Base-by-base conservation (phyloP, 2,329 filamentous ascomycete species). In the Coccinonectria pachysandricola region DNA sequence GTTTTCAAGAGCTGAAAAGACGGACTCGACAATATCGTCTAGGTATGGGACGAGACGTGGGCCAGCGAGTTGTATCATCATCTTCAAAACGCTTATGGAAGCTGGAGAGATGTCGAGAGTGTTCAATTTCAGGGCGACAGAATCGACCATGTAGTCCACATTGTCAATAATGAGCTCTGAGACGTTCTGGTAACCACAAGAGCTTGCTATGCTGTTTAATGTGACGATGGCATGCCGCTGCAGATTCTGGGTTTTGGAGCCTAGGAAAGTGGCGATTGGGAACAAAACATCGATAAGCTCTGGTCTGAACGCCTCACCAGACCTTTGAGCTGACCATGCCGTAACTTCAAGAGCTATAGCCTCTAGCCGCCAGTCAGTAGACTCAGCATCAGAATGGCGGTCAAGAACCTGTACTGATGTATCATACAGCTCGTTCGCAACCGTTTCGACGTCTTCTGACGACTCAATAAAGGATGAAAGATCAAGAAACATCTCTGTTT, bases 91-190 rank as follows among this genome's bases (percentile, higher is more conserved):
- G 40, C 88, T 81, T 3, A 87, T 86, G 3, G 85, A 86, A 36
- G 93, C 82, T 2, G 88, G 87, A 1, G 86, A 88, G 27, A 96
- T 79, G 38, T 95, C 86, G 38, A 95, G 84, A 0, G 83, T 84
- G 43, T 94, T 95, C 6, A 98, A 68, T 35, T 86, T 82, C 34
- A 96, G 57, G 0, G 83, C 84, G 10, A 98, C 75, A 0, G 91
- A 84, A 48, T 96, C 96, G 34, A 96, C 79, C 56, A 98, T 81
- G 51, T 98, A 98, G 53, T 98, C 91, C 10, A 85, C 87, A 35
- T 98, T 98, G 27, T 81, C 75, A 15, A 96, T 71, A 19, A 98
- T 78, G 38, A 98, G 62, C 10, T 82, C 75, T 14, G 79, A 79
- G 4, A 88, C 79, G 42, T 68, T 76, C 0, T 49, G 35, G 45